Base-by-base conservation (phyloP, 768 basidiomycete genomes). In the Lactifluus subvellereus region DNA sequence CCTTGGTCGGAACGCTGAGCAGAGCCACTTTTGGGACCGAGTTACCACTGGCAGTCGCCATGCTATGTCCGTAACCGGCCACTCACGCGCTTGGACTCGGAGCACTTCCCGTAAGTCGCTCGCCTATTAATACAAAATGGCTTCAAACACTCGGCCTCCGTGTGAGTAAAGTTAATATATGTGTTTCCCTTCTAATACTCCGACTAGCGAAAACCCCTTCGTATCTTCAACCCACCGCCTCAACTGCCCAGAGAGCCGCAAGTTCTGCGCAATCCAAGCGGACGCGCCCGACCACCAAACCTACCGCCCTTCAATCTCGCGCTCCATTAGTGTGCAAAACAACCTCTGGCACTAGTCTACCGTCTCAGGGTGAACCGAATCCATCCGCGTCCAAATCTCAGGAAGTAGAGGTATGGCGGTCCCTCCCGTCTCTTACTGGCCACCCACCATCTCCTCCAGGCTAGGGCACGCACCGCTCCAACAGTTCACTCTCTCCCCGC, bases 141-240 rank as follows among this genome's bases (percentile, higher is more conserved):
- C 59, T 22, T 51, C 52, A n/a, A 59, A 59, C 18, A 10, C 45
- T 45, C 45, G n/a, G 7, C 43, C 43, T 45, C 14, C 43, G 8
- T 20, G 50, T 59, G 38, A 30, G 61, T 58, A 27, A 33, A 27
- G 11, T 35, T 0, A 35, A 32, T 37, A 30, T 27, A 9, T 8
- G 11, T 3, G 10, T 42, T 16, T 48, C 16, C 1, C 8, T 18
- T 55, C 47, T 57, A 18, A 43, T 37, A 10, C 2, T 1, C 33
- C 0, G n/a, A 35, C 22, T n/a, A 64, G 58, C 58, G 6, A 64
- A 49, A 49, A 70, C 67, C 6, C 69, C 68, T 30, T 71, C 69
- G 5, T 68, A 67, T 18, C 68, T 69, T 16, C 67, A 63, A 22
- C 69, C 52, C 43, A 71, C 50, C 38, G 67, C 68, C 20, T 69